Evolutionary conservation across 2,329 filamentous ascomycete species (phyloP).

Genomic region (Fusarium sp.): DNA sequence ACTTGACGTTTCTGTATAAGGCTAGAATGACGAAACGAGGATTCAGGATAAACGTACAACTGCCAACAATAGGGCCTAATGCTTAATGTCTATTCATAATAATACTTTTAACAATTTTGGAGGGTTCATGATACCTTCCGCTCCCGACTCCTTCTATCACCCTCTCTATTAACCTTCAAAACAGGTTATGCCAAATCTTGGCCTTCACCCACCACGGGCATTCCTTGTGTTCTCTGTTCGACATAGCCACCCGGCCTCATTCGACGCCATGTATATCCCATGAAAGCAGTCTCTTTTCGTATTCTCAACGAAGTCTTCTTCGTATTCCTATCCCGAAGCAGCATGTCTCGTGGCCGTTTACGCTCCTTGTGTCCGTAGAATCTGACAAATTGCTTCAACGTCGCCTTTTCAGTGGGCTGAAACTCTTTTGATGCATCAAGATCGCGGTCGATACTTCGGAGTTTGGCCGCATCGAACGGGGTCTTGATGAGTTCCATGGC

Average conservation of each 20-base stretch:
- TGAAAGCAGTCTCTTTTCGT: slow-evolving; percentile 84
- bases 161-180: background rate
- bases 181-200: background rate
- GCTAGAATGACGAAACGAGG: slow-evolving; percentile 42
- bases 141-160: background rate
- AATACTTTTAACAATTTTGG: slow-evolving; percentile 23
- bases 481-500: slow-evolving; percentile 61
- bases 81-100: slow-evolving; percentile 50
- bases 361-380: slow-evolving; percentile 73
- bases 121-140: background rate
- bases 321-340: slow-evolving; percentile 79
- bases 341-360: slow-evolving; percentile 85
- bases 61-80: slow-evolving; percentile 33
- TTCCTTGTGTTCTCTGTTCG: slow-evolving; percentile 21
- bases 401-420: slow-evolving; percentile 55
- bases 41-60: slow-evolving; percentile 34
- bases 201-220: background rate
- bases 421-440: slow-evolving; percentile 58
- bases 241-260: slow-evolving; percentile 54
- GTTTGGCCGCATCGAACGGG: slow-evolving; percentile 63
- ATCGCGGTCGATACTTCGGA: slow-evolving; percentile 64
- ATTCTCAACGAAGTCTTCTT: slow-evolving; percentile 80
- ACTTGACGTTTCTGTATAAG: slow-evolving; percentile 37
- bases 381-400: slow-evolving; percentile 65
- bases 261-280: slow-evolving; percentile 88